phyloP scores from a whole-genome alignment of 306 rosid species.

The Cercis canadensis region DNA sequence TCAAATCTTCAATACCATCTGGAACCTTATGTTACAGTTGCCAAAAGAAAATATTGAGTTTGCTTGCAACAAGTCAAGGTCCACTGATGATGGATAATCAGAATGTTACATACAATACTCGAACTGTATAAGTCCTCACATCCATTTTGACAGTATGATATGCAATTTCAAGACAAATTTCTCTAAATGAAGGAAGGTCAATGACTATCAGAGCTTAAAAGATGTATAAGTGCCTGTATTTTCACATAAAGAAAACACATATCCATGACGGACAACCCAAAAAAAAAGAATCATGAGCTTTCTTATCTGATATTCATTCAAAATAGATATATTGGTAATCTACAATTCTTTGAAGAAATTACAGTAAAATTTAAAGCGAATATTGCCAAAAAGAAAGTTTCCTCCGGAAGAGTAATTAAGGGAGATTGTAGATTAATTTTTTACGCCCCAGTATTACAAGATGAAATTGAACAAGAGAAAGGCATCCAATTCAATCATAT shows the following conservation, averaged over 20 bases:
- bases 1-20: not conserved
- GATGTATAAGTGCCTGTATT: not conserved
- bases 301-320: not conserved
- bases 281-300: too few species aligned
- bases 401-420: not conserved
- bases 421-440: not conserved
- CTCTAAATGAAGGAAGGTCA: not conserved
- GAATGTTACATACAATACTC: not conserved
- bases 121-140: not conserved
- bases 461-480: not conserved
- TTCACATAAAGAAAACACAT: not conserved
- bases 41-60: not conserved
- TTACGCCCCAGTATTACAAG: not conserved
- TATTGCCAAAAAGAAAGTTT: not conserved
- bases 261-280: not conserved
- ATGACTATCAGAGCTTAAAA: not conserved
- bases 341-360: not conserved
- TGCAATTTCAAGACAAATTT: too few species aligned
- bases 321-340: not conserved
- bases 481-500: not conserved
- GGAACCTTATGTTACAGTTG: not conserved
- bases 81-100: not conserved
- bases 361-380: not conserved
- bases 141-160: too few species aligned
- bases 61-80: constrained; percentile 20